Conservation (phyloP, 2,329 filamentous ascomycete genomes). For the Pestalotiopsis sp. region DNA sequence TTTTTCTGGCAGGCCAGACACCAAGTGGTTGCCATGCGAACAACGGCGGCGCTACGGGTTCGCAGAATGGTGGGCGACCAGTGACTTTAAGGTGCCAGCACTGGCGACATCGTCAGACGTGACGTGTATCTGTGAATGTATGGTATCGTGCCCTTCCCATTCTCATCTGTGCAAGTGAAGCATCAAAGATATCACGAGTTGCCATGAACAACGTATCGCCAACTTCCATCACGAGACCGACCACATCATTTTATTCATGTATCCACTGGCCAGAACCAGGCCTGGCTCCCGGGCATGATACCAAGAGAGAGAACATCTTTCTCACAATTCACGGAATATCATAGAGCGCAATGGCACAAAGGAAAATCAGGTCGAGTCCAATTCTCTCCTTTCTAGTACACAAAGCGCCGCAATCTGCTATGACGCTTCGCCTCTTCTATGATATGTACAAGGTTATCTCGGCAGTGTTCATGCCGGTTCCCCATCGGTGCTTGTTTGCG, state of each 20-base stretch:
- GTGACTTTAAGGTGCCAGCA: too few relatives aligned
- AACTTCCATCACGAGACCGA: not conserved
- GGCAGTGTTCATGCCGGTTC: constrained; percentile 1
- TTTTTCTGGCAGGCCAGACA: too few relatives aligned
- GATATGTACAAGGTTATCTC: constrained; percentile 8
- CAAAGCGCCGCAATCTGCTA: constrained; percentile 14
- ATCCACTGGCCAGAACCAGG: not conserved
- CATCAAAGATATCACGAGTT: not conserved
- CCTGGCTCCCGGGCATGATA: not conserved
- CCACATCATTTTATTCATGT: not conserved
- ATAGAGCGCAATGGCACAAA: constrained; percentile 4
- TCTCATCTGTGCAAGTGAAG: not conserved
- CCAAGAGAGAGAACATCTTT: not conserved
- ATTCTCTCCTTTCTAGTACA: constrained; percentile 19
- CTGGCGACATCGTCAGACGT: too few relatives aligned
- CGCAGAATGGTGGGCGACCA: too few relatives aligned
- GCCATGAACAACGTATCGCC: not conserved
- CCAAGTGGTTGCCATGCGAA: too few relatives aligned
- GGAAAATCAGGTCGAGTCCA: constrained; percentile 10
- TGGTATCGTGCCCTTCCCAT: not conserved
- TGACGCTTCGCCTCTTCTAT: constrained; percentile 15
- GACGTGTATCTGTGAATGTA: too few relatives aligned
- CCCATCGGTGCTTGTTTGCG: not conserved
- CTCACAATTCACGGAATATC: not conserved
- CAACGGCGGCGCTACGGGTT: too few relatives aligned